A percentile compares a stretch with the other conserved stretches of the same genome.
These are phyloP conservation scores for Extremus antarcticus DNA, from an alignment of 495 filamentous ascomycete genomes.

Conservation along the genomic window DNA sequence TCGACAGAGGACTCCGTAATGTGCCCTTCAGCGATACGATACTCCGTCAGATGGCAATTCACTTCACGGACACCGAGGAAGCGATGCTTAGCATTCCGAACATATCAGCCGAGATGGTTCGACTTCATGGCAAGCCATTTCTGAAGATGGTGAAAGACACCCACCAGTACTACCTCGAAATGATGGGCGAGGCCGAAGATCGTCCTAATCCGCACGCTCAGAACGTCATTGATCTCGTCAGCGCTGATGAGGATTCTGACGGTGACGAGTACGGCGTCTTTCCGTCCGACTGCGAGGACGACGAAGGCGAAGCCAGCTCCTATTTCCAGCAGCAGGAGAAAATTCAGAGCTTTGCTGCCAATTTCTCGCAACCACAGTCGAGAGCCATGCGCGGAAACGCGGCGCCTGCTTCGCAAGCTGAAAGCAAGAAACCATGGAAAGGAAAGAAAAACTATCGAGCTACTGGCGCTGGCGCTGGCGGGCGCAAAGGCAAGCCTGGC, in stretches of 20 bases:
- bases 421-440: background rate
- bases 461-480: background rate
- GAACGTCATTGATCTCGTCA: constrained; percentile 58
- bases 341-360: constrained; percentile 7
- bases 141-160: constrained; percentile 50
- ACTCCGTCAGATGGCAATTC: constrained; percentile 73
- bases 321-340: constrained; percentile 15
- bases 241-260: constrained; percentile 45
- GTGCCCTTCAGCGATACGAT: constrained; percentile 68
- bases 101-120: constrained; percentile 60
- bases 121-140: constrained; percentile 56
- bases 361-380: constrained; percentile 1
- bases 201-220: constrained; percentile 39
- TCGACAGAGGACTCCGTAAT: constrained; percentile 47
- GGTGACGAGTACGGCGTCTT: constrained; percentile 39
- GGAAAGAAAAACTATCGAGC: background rate
- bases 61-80: constrained; percentile 49
- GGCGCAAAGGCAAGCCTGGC: background rate
- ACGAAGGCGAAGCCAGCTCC: constrained; percentile 16
- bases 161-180: constrained; percentile 46
- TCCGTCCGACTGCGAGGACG: constrained; percentile 28
- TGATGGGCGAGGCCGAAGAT: constrained; percentile 32
- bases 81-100: constrained; percentile 55
- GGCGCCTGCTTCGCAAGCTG: background rate
- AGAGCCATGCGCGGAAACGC: background rate